These are phyloP conservation scores for Serendipita indica DNA, from an alignment of 768 basidiomycete genomes.

Conservation along the genomic window DNA sequence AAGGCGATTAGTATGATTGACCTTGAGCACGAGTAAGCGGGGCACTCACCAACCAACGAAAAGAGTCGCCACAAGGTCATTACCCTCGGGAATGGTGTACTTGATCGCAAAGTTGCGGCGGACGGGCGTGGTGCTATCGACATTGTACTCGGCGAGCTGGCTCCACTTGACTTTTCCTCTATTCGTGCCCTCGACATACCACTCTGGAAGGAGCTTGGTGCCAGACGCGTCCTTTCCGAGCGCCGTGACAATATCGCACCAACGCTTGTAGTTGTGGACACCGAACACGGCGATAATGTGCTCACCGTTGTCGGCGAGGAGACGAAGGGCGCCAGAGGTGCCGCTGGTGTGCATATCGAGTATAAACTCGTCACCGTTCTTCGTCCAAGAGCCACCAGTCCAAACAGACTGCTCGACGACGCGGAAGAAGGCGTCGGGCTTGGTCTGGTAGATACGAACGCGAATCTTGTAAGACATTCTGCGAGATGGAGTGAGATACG, in stretches of 20 bases:
- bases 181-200: conserved; percentile 18
- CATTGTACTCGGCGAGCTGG: conserved; percentile 11
- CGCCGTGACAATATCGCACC: conserved; percentile 11
- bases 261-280: conserved; percentile 13
- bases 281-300: conserved; percentile 10
- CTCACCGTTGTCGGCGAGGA: conserved; percentile 12
- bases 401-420: conserved; percentile 25
- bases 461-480: conserved; percentile 19
- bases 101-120: conserved; percentile 10
- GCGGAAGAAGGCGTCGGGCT: conserved; percentile 18
- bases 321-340: conserved; percentile 12
- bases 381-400: conserved; percentile 11
- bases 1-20: too few species aligned
- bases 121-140: conserved; percentile 12
- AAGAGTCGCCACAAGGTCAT: conserved; percentile 13
- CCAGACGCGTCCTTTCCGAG: conserved; percentile 17
- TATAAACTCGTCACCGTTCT: background rate
- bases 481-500: too few species aligned
- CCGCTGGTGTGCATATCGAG: conserved; percentile 13
- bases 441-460: conserved; percentile 15
- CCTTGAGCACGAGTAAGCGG: too few species aligned
- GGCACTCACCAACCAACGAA: too few species aligned
- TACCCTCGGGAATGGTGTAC: conserved; percentile 13
- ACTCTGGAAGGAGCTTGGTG: conserved; percentile 20
- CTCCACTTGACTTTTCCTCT: conserved; percentile 8